phyloP scores from a whole-genome alignment of 2,329 filamentous ascomycete species.

The Leptographium radiaticola region DNA sequence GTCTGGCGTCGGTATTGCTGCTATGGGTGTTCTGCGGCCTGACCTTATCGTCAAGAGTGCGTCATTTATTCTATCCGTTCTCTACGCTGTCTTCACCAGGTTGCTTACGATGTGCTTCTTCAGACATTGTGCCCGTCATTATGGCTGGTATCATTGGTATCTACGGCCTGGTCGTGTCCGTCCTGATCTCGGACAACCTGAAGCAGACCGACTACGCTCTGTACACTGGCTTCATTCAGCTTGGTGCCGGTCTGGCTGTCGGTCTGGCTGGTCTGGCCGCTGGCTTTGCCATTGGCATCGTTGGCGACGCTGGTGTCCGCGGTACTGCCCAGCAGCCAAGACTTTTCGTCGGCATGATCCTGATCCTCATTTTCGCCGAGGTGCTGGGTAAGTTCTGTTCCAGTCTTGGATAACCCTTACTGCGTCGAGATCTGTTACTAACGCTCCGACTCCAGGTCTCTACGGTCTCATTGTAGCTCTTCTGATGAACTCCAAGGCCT shows the following conservation, averaged over 20 bases:
- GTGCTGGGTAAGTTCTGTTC: constrained; percentile 63
- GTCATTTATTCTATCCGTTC: constrained; percentile 18
- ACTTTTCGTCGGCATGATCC: constrained; percentile 93
- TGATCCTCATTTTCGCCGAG: constrained; percentile 99
- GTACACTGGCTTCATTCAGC: constrained; percentile 75
- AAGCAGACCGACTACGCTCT: constrained; percentile 54
- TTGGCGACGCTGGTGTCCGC: constrained; percentile 78
- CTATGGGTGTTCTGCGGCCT: constrained; percentile 95
- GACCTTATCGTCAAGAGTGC: constrained; percentile 99
- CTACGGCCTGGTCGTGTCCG: constrained; percentile 81
- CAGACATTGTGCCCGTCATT: constrained; percentile 98
- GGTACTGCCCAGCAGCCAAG: constrained; percentile 74
- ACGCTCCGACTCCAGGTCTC: constrained; percentile 51
- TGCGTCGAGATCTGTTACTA: background rate
- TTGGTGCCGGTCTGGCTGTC: constrained; percentile 71
- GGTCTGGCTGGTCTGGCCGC: constrained; percentile 74
- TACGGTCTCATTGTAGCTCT: constrained; percentile 98
- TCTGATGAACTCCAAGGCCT: constrained; percentile 96
- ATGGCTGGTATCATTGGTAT: constrained; percentile 99
- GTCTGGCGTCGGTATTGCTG: constrained; percentile 95
- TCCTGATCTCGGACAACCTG: constrained; percentile 71
- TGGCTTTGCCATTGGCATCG: constrained; percentile 77
- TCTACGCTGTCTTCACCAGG: background rate
- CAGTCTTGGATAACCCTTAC: background rate
- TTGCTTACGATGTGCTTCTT: background rate